Evolutionary conservation across 2,329 filamentous ascomycete genomes (phyloP).

Genomic region (Cladophialophora carrionii): DNA sequence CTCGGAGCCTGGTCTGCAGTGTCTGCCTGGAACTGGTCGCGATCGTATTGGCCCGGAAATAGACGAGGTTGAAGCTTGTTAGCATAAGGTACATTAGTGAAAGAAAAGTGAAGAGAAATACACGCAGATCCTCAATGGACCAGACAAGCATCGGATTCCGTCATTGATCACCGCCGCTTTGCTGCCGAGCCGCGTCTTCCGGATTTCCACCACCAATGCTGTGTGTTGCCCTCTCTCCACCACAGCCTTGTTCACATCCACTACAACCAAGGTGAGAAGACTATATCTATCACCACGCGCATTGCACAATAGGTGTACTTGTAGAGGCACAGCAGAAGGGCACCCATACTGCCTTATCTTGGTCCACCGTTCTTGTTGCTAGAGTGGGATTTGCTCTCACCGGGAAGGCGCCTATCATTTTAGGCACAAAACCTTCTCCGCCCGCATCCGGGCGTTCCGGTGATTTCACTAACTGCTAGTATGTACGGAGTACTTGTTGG

Average conservation of each 20-base stretch:
- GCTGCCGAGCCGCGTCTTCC: not conserved
- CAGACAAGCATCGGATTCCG: slow-evolving; percentile 2
- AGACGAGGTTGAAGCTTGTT: slow-evolving; percentile 3
- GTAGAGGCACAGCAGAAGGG: not conserved
- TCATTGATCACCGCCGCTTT: not conserved
- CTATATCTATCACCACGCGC: not conserved
- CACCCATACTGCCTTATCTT: not conserved
- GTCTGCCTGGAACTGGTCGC: not conserved
- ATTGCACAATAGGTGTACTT: not conserved
- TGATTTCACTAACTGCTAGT: too few species aligned
- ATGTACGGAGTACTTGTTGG: not conserved
- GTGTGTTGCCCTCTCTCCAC: not conserved
- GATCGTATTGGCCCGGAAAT: not conserved
- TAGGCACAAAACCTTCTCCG: not conserved
- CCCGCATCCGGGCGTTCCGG: slow-evolving; percentile 11
- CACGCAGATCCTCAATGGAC: not conserved
- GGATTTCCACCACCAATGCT: not conserved
- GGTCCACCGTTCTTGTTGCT: not conserved
- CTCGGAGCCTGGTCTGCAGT: not conserved
- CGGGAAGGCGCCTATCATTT: not conserved
- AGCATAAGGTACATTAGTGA: too few species aligned
- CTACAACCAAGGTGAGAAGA: not conserved
- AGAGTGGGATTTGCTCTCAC: not conserved
- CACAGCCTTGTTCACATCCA: not conserved
- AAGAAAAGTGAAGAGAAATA: not conserved